Conservation (phyloP, 2,329 filamentous ascomycete genomes). For the Cercospora citrullina region DNA sequence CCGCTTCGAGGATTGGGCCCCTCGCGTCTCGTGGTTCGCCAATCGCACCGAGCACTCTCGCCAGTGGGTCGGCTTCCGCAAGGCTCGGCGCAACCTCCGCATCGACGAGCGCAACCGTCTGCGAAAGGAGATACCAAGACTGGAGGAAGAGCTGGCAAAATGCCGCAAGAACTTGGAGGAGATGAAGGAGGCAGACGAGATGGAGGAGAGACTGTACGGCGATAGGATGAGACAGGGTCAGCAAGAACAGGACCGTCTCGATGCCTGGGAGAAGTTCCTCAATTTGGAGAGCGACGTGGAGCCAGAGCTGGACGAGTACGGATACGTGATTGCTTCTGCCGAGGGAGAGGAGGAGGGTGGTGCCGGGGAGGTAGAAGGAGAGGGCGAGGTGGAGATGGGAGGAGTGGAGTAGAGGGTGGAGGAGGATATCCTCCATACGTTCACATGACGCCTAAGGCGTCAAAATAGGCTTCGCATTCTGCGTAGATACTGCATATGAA, state of each 20-base stretch:
- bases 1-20: not conserved
- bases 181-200: not conserved
- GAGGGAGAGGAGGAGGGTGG: not conserved
- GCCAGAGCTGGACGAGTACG: not conserved
- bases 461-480: not conserved
- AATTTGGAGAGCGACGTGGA: not conserved
- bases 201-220: not conserved
- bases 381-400: not conserved
- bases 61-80: not conserved
- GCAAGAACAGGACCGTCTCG: not conserved
- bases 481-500: not conserved
- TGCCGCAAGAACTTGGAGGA: not conserved
- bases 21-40: not conserved
- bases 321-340: not conserved
- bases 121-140: not conserved
- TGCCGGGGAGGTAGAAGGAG: not conserved
- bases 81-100: not conserved
- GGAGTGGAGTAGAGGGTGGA: not conserved
- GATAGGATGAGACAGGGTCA: not conserved
- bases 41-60: not conserved
- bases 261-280: not conserved
- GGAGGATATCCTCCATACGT: not conserved
- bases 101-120: not conserved
- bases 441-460: not conserved
- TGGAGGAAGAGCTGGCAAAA: not conserved